Base-by-base conservation (phyloP, 2,329 filamentous ascomycete genomes). In the Diaporthe ampelina region DNA sequence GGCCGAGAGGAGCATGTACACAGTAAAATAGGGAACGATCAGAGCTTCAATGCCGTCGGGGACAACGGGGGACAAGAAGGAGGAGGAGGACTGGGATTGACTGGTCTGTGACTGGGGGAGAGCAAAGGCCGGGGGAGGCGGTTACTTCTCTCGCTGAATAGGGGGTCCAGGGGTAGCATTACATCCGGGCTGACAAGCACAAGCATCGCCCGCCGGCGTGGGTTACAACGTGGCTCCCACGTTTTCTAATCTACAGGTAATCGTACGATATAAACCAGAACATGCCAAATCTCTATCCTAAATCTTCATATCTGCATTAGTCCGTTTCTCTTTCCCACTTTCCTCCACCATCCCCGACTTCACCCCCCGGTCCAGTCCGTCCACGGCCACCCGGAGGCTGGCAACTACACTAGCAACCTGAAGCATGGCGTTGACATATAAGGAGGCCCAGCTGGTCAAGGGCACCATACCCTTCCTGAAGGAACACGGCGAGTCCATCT, bases 381-480 rank as follows among this genome's bases (percentile, higher is more conserved):
- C 69, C 40, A 71, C 57, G 24, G 56, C 40, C 56, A 70, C 10
- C 29, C 56, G 56, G 29, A 63, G 69, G 40, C 56, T 7, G 45
- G 57, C 58, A 43, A 40, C 58, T 63, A 45, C 58, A 72, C 32
- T 72, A 67, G 63, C 63, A 54, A 57, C 32, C 45, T 37, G 24
- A 43, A 40, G 72, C 40, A 75, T 75, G 74, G 74, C 74, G 40
- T 70, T 88, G 76, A 85, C 84, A 70, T 82, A 82, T 76, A 81
- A 84, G 56, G 91, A 94, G 83, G 85, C 88, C 75, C 82, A 87
- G 58, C 87, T 91, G 79, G 91, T 94, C 82, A 91, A 91, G 81
- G 86, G 91, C 65, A 94, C 92, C 15, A 90, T 93, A 72, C 92
- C 92, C 1, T 87, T 92, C 65, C 86, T 94, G 2, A 86, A 87